phyloP scores from a whole-genome alignment of 768 basidiomycete species.

The Phylloporus arenicola region DNA sequence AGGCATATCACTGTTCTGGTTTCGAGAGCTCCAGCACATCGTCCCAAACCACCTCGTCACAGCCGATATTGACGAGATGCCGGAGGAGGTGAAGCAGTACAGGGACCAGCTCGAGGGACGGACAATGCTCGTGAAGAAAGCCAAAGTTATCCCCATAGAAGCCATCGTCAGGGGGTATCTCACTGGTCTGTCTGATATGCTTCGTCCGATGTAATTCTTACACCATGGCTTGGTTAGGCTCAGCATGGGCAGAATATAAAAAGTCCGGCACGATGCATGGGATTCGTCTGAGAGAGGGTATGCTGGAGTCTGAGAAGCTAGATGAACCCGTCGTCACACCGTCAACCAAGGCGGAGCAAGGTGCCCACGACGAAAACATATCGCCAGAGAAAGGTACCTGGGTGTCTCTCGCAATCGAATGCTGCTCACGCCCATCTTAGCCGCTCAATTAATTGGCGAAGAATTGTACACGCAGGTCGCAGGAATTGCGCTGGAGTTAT shows the following conservation, averaged over 20 bases:
- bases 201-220: conserved; percentile 5
- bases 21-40: conserved; percentile 69
- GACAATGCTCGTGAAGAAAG: conserved; percentile 87
- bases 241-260: conserved; percentile 94
- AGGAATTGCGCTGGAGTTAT: conserved; percentile 56
- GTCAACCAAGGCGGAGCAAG: conserved; percentile 93
- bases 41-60: conserved; percentile 90
- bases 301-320: conserved; percentile 77
- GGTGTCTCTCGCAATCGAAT: conserved; percentile 5
- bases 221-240: conserved; percentile 50
- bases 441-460: conserved; percentile 59
- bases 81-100: conserved; percentile 68
- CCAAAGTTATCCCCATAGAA: conserved; percentile 85
- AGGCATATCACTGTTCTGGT: conserved; percentile 93
- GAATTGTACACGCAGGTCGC: conserved; percentile 60
- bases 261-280: conserved; percentile 84
- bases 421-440: conserved; percentile 32
- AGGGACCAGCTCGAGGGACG: conserved; percentile 74
- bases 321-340: conserved; percentile 88
- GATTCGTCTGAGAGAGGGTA: conserved; percentile 69
- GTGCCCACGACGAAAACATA: conserved; percentile 94
- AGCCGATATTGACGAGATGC: conserved; percentile 74
- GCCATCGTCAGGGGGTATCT: conserved; percentile 96
- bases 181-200: conserved; percentile 47
- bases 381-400: conserved; percentile 66